phyloP scores from a whole-genome alignment of 108 stramenopile genomes.

The Nannochloropsis gaditana region DNA sequence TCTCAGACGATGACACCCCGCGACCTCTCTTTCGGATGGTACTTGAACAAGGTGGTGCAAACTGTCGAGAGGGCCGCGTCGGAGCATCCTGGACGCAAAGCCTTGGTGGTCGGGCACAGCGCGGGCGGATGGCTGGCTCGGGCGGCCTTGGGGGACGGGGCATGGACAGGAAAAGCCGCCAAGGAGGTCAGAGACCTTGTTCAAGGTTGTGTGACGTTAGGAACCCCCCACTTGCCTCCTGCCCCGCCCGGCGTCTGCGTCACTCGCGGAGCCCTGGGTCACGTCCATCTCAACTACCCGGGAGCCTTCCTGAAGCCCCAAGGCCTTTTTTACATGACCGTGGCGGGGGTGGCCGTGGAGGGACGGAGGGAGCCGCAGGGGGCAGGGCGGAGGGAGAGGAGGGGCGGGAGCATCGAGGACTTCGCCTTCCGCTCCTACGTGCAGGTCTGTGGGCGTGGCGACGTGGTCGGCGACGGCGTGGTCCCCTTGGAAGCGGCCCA shows the following conservation, averaged over 20 bases:
- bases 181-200: slow-evolving; percentile 32
- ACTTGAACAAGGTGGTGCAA: slow-evolving; percentile 60
- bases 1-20: slow-evolving; percentile 58
- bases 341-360: slow-evolving; percentile 65
- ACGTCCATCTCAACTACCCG: slow-evolving; percentile 47
- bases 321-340: slow-evolving; percentile 67
- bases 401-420: neutral
- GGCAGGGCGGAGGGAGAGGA: slow-evolving; percentile 18
- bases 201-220: slow-evolving; percentile 62
- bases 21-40: slow-evolving; percentile 73
- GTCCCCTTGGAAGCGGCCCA: slow-evolving; percentile 67
- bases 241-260: slow-evolving; percentile 43
- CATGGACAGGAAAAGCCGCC: slow-evolving; percentile 48
- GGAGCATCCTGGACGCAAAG: slow-evolving; percentile 50
- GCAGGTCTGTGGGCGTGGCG: slow-evolving; percentile 20
- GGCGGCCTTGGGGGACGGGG: slow-evolving; percentile 68
- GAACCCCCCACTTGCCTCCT: slow-evolving; percentile 63
- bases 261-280: slow-evolving; percentile 66
- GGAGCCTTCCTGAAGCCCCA: slow-evolving; percentile 54
- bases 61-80: slow-evolving; percentile 55
- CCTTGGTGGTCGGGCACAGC: slow-evolving; percentile 67
- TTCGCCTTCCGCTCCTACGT: neutral
- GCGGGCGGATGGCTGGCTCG: slow-evolving; percentile 86
- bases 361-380: slow-evolving; percentile 43
- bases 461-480: slow-evolving; percentile 69